phyloP scores from a whole-genome alignment of 2,329 filamentous ascomycete genomes.

The Exophiala phaeomuriformis region DNA sequence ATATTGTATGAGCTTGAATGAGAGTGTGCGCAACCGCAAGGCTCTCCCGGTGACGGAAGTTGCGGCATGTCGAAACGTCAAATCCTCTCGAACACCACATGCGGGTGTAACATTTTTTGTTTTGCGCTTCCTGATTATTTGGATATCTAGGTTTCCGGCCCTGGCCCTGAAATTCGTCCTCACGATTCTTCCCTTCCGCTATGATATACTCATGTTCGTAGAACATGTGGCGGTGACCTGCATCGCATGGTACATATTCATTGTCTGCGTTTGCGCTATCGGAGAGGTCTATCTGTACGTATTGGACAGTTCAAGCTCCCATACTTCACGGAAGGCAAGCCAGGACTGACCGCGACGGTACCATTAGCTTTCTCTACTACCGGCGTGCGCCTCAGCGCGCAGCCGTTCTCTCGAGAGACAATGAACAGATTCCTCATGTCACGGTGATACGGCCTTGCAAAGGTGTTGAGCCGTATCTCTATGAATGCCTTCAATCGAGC shows the following conservation, averaged over 20 bases:
- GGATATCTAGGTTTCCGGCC: background rate
- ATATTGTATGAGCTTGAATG: too few relatives aligned
- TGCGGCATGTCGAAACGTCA: too few relatives aligned
- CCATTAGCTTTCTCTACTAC: conserved; percentile 49
- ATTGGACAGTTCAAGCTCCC: background rate
- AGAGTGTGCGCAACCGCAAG: too few relatives aligned
- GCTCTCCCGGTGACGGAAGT: too few relatives aligned
- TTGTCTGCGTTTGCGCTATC: conserved; percentile 50
- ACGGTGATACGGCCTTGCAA: conserved; percentile 92
- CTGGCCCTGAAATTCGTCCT: background rate
- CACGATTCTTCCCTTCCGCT: conserved; percentile 1
- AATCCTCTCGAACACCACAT: too few relatives aligned
- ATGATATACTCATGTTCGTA: conserved; percentile 24
- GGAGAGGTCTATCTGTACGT: conserved; percentile 55
- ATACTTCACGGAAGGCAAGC: background rate
- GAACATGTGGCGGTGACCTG: conserved; percentile 41
- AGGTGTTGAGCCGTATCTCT: conserved; percentile 79
- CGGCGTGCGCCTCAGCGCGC: conserved; percentile 41
- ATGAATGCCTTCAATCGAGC: conserved; percentile 83
- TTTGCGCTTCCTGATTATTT: background rate
- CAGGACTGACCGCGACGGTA: conserved; percentile 14
- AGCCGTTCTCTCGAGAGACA: conserved; percentile 33
- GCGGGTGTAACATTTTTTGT: background rate
- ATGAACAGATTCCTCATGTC: conserved; percentile 61
- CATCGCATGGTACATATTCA: conserved; percentile 50